Base-by-base conservation (phyloP, 345 rosid genomes). In the Linum lewisii region DNA sequence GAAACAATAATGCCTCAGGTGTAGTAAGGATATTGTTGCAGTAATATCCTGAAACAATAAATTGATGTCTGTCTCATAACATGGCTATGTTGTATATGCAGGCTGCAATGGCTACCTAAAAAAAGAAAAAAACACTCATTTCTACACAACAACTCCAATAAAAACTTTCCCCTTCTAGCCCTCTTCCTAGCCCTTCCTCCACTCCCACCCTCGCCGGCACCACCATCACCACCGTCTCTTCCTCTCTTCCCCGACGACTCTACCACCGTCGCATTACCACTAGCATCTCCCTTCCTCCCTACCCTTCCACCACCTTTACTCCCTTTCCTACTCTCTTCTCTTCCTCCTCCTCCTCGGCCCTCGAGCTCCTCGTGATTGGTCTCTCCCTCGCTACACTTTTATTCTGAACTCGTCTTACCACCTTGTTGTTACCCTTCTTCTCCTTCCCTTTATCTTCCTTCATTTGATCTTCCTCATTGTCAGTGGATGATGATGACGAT, bases 131-230 rank as follows among this genome's bases (percentile, higher is more conserved):
- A 34, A 34, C 5, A 34, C 5, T 34, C 38, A 34, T 34, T 11
- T 11, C 75, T n/a, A n/a, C n/a, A n/a, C n/a, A n/a, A n/a, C n/a
- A n/a, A n/a, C n/a, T n/a, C n/a, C n/a, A n/a, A n/a, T n/a, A n/a
- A n/a, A n/a, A n/a, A n/a, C n/a, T n/a, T n/a, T n/a, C n/a, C n/a
- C 70, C 82, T 78, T 57, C 72, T 78, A 23, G 74, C 51, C 51
- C 75, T 73, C 76, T 81, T 81, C 62, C 69, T 73, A 21, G 72
- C 59, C 36, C 79, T 76, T 18, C 57, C 53, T 2, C 73, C 77
- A 5, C 22, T 19, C 21, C 73, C 64, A 8, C 63, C 70, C 11
- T 14, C 66, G 14, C 36, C 73, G 11, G 29, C 60, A 64, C 50
- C 78, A 15, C 63, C 49, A 22, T 62, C 75, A 9, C 32, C 66